Evolutionary conservation across 345 rosid species (phyloP), one percentile per base, ranked within the genome.

Genomic region (Eucalyptus tenuipes): DNA sequence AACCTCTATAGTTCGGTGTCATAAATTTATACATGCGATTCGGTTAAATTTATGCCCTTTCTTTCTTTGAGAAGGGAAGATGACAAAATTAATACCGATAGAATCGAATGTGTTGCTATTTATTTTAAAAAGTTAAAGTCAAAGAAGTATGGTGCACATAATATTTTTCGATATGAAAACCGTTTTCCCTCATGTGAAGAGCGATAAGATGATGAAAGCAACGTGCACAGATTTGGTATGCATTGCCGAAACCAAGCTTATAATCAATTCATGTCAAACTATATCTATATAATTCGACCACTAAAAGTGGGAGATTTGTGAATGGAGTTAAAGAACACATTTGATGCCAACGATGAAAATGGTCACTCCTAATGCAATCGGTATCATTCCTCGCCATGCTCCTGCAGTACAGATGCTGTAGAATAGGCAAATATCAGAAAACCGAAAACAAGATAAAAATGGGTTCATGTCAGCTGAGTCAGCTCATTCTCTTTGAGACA

Each of bases 1-100:
- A 57, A 13, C 14, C 64, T 57, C 13, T 5, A 57, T 57, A 57
- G 64, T 57, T 57, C 0, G 29, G 13, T 29, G 33, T 61, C 14
- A 8, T 13, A 29, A 61, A 29, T 61, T 29, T 31, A 61, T 29
- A 5, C 0, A 1, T 8, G 8, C 6, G 17, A 29, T 13, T 29
- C 1, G 2, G 33, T 29, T 29, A 29, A 61, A 61, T 13, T 4
- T 29, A 4, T 0, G 0, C 4, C 15, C 16, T 29, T 61, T 61
- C 71, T 31, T 61, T 61, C 68, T 6, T 13, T 4, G 68, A 61
- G 68, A 61, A 61, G 68, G 68, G 17, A 61, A 29, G 31, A 59
- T 13, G 68, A 29, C 16, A 27, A 61, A 61, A 29, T 2, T 27
- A 27, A 61, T 29, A 13, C 4, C 7, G 0, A 27, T 13, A 12